phyloP scores from a whole-genome alignment of 441 rosid species.

The Sinapis alba region DNA sequence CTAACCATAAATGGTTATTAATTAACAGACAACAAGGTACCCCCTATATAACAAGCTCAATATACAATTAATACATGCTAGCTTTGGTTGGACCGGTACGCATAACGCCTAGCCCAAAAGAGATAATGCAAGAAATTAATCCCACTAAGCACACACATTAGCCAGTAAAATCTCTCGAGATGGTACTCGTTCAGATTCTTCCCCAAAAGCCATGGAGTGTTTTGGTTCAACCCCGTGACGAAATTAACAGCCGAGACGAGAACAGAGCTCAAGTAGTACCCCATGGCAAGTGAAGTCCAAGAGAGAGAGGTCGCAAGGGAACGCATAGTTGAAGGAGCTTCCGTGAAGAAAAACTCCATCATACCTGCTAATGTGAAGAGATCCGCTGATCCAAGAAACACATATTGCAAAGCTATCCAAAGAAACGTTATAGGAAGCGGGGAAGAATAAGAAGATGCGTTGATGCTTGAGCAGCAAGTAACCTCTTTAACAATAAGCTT shows the following conservation, averaged over 20 bases:
- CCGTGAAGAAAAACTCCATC: slow-evolving; percentile 93
- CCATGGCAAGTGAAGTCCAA: slow-evolving; percentile 91
- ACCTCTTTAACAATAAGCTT: slow-evolving; percentile 47
- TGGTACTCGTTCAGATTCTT: slow-evolving; percentile 70
- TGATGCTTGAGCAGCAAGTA: slow-evolving; percentile 40
- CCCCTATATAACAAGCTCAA: neutral
- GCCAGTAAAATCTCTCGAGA: slow-evolving; percentile 81
- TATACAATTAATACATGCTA: slow-evolving; percentile 1
- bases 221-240: slow-evolving; percentile 46
- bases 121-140: slow-evolving; percentile 73
- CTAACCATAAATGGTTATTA: neutral
- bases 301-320: slow-evolving; percentile 86
- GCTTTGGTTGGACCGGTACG: slow-evolving; percentile 45
- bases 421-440: slow-evolving; percentile 82
- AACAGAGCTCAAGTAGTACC: slow-evolving; percentile 82
- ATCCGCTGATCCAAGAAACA: slow-evolving; percentile 93
- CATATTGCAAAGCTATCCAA: slow-evolving; percentile 78
- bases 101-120: slow-evolving; percentile 81
- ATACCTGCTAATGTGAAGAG: slow-evolving; percentile 82
- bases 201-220: slow-evolving; percentile 73
- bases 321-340: slow-evolving; percentile 77
- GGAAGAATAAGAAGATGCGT: slow-evolving; percentile 40
- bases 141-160: slow-evolving; percentile 72
- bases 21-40: slow-evolving; percentile 4
- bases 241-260: slow-evolving; percentile 60